phyloP scores from a whole-genome alignment of 768 basidiomycete species.

The Mycena kentingensis region DNA sequence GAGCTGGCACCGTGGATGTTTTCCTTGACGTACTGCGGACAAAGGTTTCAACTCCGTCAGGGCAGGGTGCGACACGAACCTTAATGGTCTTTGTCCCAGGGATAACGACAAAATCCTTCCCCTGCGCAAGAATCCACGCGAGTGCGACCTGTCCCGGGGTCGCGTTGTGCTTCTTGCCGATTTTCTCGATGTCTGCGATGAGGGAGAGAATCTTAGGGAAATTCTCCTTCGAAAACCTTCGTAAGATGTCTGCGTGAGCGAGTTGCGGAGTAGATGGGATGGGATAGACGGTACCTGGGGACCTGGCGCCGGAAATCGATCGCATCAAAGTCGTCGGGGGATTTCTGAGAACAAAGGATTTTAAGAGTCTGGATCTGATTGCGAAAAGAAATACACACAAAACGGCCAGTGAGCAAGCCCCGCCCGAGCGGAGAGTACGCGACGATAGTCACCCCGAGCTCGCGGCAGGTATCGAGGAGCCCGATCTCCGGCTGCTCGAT shows the following conservation, averaged over 20 bases:
- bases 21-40: conserved; percentile 35
- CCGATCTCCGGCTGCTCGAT: conserved; percentile 47
- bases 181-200: conserved; percentile 31
- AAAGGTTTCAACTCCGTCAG: not conserved
- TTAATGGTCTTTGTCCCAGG: conserved; percentile 20
- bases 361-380: too few relatives aligned
- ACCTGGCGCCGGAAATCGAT: conserved; percentile 32
- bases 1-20: conserved; percentile 32
- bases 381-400: conserved; percentile 36
- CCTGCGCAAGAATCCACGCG: conserved; percentile 21
- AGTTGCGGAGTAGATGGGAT: not conserved
- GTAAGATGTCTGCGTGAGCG: too few relatives aligned
- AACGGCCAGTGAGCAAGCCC: conserved; percentile 51
- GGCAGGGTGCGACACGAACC: conserved; percentile 7
- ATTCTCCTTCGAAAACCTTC: conserved; percentile 37
- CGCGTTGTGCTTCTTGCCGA: conserved; percentile 34
- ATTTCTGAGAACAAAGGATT: conserved; percentile 22
- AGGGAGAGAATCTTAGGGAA: conserved; percentile 45
- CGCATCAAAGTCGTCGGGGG: conserved; percentile 34
- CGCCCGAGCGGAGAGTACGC: conserved; percentile 57
- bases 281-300: conserved; percentile 26
- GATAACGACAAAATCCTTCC: conserved; percentile 16
- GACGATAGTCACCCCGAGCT: conserved; percentile 51
- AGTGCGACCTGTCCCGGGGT: conserved; percentile 14
- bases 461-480: conserved; percentile 45